Conservation (phyloP, 2,329 filamentous ascomycete genomes). For the Arthrobotrys iridis region DNA sequence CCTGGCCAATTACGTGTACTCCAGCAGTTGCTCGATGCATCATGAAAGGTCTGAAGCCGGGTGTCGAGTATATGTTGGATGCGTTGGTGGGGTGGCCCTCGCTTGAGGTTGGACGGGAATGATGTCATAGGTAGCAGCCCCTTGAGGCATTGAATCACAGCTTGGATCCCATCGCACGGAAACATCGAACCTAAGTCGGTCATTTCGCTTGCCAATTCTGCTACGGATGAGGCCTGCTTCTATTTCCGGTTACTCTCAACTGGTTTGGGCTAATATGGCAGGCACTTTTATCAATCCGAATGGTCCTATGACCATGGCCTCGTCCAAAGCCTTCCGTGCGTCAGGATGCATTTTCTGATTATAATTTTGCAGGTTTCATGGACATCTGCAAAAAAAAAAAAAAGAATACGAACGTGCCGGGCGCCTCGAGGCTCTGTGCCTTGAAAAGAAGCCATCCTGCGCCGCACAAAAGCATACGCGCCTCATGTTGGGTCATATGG, state of each 20-base stretch:
- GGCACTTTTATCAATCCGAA: background rate
- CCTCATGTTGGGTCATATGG: background rate
- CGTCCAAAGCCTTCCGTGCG: background rate
- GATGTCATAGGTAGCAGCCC: slow-evolving; percentile 23
- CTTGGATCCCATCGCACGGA: too few relatives aligned
- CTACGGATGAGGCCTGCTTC: background rate
- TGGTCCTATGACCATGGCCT: slow-evolving; percentile 12
- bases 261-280: background rate
- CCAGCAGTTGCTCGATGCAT: slow-evolving; percentile 7
- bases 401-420: background rate
- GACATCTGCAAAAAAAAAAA: background rate
- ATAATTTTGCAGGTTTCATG: background rate
- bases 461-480: background rate
- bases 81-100: slow-evolving; percentile 1
- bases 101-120: slow-evolving; percentile 5
- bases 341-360: too few relatives aligned
- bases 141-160: too few relatives aligned
- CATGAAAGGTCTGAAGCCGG: slow-evolving; percentile 3
- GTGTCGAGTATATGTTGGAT: background rate
- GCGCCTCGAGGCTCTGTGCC: slow-evolving; percentile 1
- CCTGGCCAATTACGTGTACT: slow-evolving; percentile 1
- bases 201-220: background rate
- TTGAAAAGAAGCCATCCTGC: background rate
- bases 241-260: background rate
- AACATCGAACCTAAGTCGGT: background rate